Evolutionary conservation across 2,329 filamentous ascomycete genomes (phyloP).

Genomic region (Aureobasidium pullulans): DNA sequence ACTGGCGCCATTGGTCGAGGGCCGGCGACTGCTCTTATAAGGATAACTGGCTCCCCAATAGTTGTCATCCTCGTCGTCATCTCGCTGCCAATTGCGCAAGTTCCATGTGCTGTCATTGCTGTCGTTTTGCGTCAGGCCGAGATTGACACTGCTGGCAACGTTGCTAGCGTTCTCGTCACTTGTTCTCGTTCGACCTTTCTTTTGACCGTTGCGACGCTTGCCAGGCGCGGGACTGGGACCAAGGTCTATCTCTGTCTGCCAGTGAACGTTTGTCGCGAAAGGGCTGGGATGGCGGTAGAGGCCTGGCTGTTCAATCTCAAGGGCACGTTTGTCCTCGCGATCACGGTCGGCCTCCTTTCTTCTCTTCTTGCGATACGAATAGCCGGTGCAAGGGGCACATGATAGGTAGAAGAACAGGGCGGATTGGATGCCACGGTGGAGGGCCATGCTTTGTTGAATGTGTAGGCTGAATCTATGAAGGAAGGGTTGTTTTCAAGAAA

Average conservation of each 20-base stretch:
- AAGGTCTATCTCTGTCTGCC: slow-evolving; percentile 77
- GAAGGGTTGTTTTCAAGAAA: neutral
- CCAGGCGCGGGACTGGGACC: slow-evolving; percentile 60
- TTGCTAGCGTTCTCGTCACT: slow-evolving; percentile 13
- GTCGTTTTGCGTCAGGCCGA: slow-evolving; percentile 26
- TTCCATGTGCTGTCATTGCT: slow-evolving; percentile 57
- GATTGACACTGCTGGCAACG: slow-evolving; percentile 10
- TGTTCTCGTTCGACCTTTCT: slow-evolving; percentile 28
- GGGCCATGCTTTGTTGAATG: slow-evolving; percentile 22
- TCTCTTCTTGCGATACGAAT: slow-evolving; percentile 61
- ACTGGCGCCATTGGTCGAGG: neutral
- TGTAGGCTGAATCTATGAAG: neutral
- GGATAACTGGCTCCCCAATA: slow-evolving; percentile 57
- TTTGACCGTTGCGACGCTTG: slow-evolving; percentile 34
- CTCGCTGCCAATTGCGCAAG: slow-evolving; percentile 69
- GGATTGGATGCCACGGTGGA: slow-evolving; percentile 55
- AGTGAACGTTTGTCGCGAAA: slow-evolving; percentile 85
- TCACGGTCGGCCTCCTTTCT: slow-evolving; percentile 63
- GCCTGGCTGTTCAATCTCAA: slow-evolving; percentile 63
- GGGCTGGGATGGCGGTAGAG: slow-evolving; percentile 69
- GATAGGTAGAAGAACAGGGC: slow-evolving; percentile 71
- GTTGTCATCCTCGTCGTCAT: slow-evolving; percentile 84
- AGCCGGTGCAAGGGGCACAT: slow-evolving; percentile 70
- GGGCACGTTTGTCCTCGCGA: slow-evolving; percentile 55
- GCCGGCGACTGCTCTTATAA: neutral